Evolutionary conservation across 2,329 filamentous ascomycete species (phyloP).

Genomic region (Ophioceras dolichostomum): DNA sequence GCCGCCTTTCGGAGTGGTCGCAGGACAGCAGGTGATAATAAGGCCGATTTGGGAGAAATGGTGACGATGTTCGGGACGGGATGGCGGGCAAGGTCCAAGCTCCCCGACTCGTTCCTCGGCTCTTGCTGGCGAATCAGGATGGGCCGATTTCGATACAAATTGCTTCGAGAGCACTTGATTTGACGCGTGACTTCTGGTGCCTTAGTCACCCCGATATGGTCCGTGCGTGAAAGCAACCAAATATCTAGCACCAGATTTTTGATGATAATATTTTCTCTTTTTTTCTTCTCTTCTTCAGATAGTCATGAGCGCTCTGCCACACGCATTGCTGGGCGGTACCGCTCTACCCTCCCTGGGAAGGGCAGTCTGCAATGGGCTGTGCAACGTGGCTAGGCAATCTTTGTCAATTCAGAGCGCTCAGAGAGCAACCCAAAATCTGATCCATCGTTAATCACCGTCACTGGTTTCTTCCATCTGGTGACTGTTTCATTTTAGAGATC

Average conservation of each 20-base stretch:
- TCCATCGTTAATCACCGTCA: constrained; percentile 47
- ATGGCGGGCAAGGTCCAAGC: too few species aligned
- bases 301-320: constrained; percentile 32
- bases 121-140: constrained; percentile 24
- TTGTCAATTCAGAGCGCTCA: constrained; percentile 22
- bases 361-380: constrained; percentile 14
- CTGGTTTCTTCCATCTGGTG: constrained; percentile 34
- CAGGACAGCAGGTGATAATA: too few species aligned
- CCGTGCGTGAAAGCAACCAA: neutral
- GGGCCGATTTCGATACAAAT: constrained; percentile 4
- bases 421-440: constrained; percentile 31
- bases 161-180: constrained; percentile 13
- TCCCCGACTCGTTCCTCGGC: constrained; percentile 38
- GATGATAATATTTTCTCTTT: constrained; percentile 9
- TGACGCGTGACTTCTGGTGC: neutral
- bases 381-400: constrained; percentile 16
- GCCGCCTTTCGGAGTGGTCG: too few species aligned
- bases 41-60: too few species aligned
- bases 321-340: constrained; percentile 8
- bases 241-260: too few species aligned
- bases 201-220: too few species aligned
- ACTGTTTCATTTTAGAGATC: constrained; percentile 47
- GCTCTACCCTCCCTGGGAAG: constrained; percentile 6
- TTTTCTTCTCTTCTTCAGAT: constrained; percentile 32
- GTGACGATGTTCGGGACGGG: too few species aligned